Evolutionary conservation across 2,329 filamentous ascomycete species (phyloP).

Genomic region (Cercospora sp.): DNA sequence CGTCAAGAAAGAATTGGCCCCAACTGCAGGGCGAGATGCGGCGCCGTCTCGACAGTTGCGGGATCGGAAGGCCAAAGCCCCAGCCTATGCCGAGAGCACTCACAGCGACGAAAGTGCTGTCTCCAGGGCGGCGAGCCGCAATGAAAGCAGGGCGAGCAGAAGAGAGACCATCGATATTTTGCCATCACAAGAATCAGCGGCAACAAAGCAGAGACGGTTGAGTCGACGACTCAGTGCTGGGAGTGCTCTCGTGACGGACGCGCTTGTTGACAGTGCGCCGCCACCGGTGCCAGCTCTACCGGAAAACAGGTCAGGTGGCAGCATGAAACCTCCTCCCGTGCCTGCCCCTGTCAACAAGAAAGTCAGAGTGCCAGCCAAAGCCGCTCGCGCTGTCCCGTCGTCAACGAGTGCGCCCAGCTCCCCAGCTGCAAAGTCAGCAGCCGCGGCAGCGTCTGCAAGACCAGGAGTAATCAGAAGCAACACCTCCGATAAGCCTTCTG

Average conservation of each 20-base stretch:
- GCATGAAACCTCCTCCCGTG: slow-evolving; percentile 36
- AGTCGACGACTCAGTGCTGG: slow-evolving; percentile 40
- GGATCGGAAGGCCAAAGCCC: slow-evolving; percentile 29
- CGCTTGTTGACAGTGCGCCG: slow-evolving; percentile 24
- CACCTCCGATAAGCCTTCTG: slow-evolving; percentile 29
- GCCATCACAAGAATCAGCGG: slow-evolving; percentile 35
- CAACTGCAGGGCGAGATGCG: slow-evolving; percentile 42
- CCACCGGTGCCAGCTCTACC: slow-evolving; percentile 31
- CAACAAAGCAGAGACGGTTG: slow-evolving; percentile 24
- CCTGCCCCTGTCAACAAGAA: slow-evolving; percentile 32
- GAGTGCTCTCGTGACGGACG: slow-evolving; percentile 33
- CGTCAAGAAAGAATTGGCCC: slow-evolving; percentile 60
- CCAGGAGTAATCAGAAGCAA: slow-evolving; percentile 2
- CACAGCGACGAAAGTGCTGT: slow-evolving; percentile 33
- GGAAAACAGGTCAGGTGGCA: slow-evolving; percentile 22
- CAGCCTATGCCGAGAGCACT: slow-evolving; percentile 28
- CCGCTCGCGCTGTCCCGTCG: slow-evolving; percentile 15
- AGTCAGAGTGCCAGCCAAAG: slow-evolving; percentile 30
- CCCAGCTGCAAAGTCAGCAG: slow-evolving; percentile 44
- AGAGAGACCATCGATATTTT: slow-evolving; percentile 45
- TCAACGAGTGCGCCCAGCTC: slow-evolving; percentile 40
- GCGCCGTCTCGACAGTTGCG: slow-evolving; percentile 65
- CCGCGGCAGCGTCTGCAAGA: slow-evolving; percentile 8
- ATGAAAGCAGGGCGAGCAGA: slow-evolving; percentile 27
- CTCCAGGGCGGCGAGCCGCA: slow-evolving; percentile 28